Evolutionary conservation across 495 filamentous ascomycete species (phyloP).

Genomic region (Pseudevernia furfuracea): DNA sequence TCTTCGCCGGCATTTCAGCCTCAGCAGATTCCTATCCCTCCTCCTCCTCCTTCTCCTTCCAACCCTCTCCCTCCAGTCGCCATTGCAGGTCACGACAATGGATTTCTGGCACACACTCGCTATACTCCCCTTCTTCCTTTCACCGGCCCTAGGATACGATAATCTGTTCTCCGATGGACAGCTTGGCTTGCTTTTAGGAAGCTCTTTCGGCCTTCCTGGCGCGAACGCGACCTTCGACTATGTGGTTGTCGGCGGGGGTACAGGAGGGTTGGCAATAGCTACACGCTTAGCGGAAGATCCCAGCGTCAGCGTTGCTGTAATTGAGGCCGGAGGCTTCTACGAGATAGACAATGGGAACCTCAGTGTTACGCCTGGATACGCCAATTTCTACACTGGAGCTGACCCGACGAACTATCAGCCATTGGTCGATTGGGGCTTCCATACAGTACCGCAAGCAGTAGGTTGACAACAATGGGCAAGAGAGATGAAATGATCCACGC

Average conservation of each 20-base stretch:
- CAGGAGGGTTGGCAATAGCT: slow-evolving; percentile 43
- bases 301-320: slow-evolving; percentile 37
- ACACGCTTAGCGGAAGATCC: slow-evolving; percentile 38
- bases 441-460: slow-evolving; percentile 35
- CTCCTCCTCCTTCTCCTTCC: too few relatives aligned
- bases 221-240: slow-evolving; percentile 41
- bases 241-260: slow-evolving; percentile 51
- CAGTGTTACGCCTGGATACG: slow-evolving; percentile 34
- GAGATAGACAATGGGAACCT: slow-evolving; percentile 40
- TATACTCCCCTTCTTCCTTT: too few relatives aligned
- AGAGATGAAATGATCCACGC: background rate
- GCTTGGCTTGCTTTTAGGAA: background rate
- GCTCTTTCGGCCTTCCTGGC: slow-evolving; percentile 13
- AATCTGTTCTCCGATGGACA: too few relatives aligned
- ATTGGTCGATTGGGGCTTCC: slow-evolving; percentile 45
- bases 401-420: slow-evolving; percentile 26
- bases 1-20: too few relatives aligned
- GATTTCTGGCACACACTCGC: too few relatives aligned
- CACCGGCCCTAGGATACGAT: too few relatives aligned
- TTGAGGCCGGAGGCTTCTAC: slow-evolving; percentile 54
- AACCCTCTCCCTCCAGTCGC: too few relatives aligned
- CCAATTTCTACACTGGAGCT: slow-evolving; percentile 22
- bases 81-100: too few relatives aligned
- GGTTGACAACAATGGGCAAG: background rate
- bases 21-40: too few relatives aligned